Percentiles rank a stretch among this genome's conserved stretches.
Evolutionary conservation across 2,329 filamentous ascomycete genomes (phyloP).

Genomic region (Alternaria burnsii): DNA sequence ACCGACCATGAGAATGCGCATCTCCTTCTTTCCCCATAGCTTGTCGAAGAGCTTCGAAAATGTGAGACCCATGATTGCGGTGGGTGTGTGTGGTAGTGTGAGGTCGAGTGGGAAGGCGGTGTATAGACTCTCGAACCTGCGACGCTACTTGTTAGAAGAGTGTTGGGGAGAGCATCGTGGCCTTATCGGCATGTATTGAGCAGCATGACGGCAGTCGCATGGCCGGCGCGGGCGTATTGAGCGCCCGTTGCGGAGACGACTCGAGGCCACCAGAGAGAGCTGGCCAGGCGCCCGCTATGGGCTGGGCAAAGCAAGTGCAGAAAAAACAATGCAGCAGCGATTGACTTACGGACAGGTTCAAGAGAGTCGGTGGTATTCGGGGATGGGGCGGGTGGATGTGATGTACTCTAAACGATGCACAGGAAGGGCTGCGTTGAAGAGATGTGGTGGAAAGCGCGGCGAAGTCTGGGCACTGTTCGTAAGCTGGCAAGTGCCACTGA

Average conservation of each 20-base stretch:
- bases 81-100: conserved; percentile 43
- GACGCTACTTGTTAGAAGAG: conserved; percentile 20
- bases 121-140: conserved; percentile 51
- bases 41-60: conserved; percentile 97
- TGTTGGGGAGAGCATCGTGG: conserved; percentile 25
- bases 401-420: conserved; percentile 53
- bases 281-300: conserved; percentile 22
- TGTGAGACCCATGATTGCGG: conserved; percentile 87
- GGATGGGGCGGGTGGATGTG: conserved; percentile 48
- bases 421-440: conserved; percentile 50
- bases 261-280: conserved; percentile 29
- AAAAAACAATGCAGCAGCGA: conserved; percentile 24
- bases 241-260: conserved; percentile 40
- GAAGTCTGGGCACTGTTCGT: conserved; percentile 38
- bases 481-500: conserved; percentile 34
- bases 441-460: conserved; percentile 42
- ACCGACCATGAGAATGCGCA: conserved; percentile 97
- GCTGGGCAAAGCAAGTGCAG: conserved; percentile 25
- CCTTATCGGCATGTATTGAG: conserved; percentile 19
- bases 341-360: conserved; percentile 49
- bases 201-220: conserved; percentile 13
- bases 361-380: conserved; percentile 46
- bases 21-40: conserved; percentile 99
- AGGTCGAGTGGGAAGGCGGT: conserved; percentile 35
- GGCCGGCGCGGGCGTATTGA: conserved; percentile 32